Evolutionary conservation across 257 asterid genomes (phyloP).

Genomic region (Fraxinus americana): DNA sequence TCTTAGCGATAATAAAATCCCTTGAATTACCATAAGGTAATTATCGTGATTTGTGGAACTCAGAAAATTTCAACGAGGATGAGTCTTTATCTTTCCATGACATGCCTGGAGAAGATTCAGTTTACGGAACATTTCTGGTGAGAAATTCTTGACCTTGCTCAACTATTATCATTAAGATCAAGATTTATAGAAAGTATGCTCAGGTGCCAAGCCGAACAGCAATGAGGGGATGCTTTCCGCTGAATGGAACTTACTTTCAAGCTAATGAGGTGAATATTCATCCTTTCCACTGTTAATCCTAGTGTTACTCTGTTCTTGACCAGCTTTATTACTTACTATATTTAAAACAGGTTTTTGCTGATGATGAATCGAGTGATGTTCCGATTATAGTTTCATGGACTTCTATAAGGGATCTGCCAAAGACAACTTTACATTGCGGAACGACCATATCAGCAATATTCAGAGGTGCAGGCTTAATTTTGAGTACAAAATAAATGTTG

Average conservation of each 20-base stretch:
- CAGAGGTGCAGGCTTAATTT: constrained; percentile 31
- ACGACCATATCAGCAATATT: constrained; percentile 30
- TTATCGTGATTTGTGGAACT: not conserved
- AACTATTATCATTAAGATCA: too few relatives aligned
- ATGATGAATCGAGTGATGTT: constrained; percentile 33
- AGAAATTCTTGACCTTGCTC: too few relatives aligned
- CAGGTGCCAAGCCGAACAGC: constrained; percentile 37
- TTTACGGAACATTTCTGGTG: constrained; percentile 10
- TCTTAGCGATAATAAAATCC: not conserved
- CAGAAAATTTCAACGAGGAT: constrained; percentile 20
- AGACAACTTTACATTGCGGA: constrained; percentile 34
- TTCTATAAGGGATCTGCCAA: constrained; percentile 24
- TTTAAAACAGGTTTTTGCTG: constrained; percentile 40
- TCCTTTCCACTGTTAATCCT: not conserved
- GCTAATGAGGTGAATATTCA: constrained; percentile 35
- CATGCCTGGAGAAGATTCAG: constrained; percentile 15
- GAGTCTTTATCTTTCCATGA: not conserved
- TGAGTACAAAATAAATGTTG: not conserved
- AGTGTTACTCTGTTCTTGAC: not conserved
- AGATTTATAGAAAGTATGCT: not conserved
- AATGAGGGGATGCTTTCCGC: constrained; percentile 35
- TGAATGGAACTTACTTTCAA: constrained; percentile 40
- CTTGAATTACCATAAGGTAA: not conserved
- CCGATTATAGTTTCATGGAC: constrained; percentile 34
- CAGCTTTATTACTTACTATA: not conserved